Conservation (phyloP, 2,329 filamentous ascomycete species). For the Lithohypha guttulata region DNA sequence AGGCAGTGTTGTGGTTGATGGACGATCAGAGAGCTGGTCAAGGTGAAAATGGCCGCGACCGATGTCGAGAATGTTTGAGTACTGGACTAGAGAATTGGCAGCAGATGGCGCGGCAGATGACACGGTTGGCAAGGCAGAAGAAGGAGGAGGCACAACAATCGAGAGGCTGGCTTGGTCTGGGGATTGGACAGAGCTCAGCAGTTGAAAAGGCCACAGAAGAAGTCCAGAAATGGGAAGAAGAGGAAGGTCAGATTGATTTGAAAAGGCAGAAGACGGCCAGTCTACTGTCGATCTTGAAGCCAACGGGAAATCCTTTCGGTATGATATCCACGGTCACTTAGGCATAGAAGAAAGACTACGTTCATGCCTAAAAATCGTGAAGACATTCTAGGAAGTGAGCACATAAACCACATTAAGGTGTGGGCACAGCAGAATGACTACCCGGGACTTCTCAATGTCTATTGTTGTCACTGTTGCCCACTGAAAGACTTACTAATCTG, state of each 20-base stretch:
- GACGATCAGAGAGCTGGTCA: conserved; percentile 21
- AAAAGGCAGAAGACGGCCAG: conserved; percentile 21
- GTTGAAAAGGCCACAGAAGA: conserved; percentile 16
- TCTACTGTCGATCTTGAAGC: conserved; percentile 15
- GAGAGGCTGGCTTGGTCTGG: conserved; percentile 29
- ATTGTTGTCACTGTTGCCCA: too few species aligned
- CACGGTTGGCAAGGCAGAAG: conserved; percentile 40
- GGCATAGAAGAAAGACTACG: too few species aligned
- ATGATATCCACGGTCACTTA: too few species aligned
- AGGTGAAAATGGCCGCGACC: conserved; percentile 37
- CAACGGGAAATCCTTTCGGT: conserved; percentile 5
- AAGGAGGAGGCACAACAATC: conserved; percentile 25
- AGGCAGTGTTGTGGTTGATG: conserved; percentile 49
- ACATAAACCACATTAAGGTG: too few species aligned
- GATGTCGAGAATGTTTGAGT: conserved; percentile 66
- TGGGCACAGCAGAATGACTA: too few species aligned
- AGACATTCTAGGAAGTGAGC: too few species aligned
- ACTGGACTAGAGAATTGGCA: conserved; percentile 74
- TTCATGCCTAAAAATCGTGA: too few species aligned
- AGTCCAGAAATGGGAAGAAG: conserved; percentile 19
- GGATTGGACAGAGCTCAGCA: conserved; percentile 15
- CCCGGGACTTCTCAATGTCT: too few species aligned
- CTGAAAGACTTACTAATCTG: too few species aligned
- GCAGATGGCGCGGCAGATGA: conserved; percentile 62
- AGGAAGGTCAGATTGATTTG: conserved; percentile 20